Percentiles rank a stretch among this genome's conserved stretches.
These are phyloP conservation scores for Aspergillus diversus DNA, from an alignment of 495 filamentous ascomycete species.

Conservation along the genomic window DNA sequence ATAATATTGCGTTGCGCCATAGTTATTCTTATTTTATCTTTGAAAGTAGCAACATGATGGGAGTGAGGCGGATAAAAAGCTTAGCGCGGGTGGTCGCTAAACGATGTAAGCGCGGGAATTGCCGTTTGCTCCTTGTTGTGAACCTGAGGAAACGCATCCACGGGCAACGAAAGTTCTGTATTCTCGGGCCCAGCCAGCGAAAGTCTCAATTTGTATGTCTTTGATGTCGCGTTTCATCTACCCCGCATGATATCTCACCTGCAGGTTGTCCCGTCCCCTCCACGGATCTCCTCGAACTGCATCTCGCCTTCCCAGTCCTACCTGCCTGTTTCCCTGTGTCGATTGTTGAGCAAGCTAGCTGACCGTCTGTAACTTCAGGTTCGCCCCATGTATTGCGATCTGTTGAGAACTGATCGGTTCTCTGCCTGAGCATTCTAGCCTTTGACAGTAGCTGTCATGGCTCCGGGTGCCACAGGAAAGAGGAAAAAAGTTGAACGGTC, in stretches of 20 bases:
- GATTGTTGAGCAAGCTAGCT: constrained; percentile 17
- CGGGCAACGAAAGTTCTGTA: background rate
- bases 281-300: background rate
- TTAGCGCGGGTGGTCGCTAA: constrained; percentile 1
- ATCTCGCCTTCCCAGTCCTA: background rate
- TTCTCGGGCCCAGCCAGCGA: constrained; percentile 17
- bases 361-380: constrained; percentile 27
- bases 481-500: constrained; percentile 60
- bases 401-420: constrained; percentile 33
- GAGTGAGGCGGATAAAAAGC: constrained; percentile 3
- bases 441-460: constrained; percentile 43
- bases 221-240: constrained; percentile 14
- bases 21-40: background rate
- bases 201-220: background rate
- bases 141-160: background rate
- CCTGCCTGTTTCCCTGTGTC: background rate
- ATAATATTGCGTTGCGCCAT: constrained; percentile 11
- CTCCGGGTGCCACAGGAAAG: constrained; percentile 58
- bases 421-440: constrained; percentile 34
- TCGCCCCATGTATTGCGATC: constrained; percentile 47
- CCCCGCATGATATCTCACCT: constrained; percentile 24
- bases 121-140: constrained; percentile 9
- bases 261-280: constrained; percentile 20
- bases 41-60: background rate
- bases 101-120: constrained; percentile 19